These are phyloP conservation scores for Zygnema circumcarinatum DNA, from an alignment of 139 green algal genomes.

Conservation along the genomic window DNA sequence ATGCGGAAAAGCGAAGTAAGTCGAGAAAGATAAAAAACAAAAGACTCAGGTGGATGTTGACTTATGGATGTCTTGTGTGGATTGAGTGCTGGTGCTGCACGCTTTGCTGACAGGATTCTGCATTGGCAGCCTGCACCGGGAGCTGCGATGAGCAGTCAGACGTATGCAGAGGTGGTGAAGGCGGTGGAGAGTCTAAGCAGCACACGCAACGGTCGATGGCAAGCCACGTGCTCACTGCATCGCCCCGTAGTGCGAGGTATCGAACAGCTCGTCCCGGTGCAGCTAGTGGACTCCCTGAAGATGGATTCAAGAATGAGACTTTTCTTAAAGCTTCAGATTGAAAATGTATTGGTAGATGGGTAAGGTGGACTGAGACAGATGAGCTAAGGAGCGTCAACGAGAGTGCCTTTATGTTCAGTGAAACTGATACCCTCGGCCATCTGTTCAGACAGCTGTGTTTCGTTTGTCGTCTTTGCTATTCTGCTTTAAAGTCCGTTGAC, in stretches of 20 bases:
- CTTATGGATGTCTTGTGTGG: too few species aligned
- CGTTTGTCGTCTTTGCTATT: too few species aligned
- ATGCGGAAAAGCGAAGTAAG: too few species aligned
- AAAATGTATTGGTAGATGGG: neutral
- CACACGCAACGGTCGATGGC: conserved; percentile 28
- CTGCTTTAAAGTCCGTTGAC: too few species aligned
- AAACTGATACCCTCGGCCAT: too few species aligned
- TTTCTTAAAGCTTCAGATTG: neutral
- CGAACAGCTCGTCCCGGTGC: neutral
- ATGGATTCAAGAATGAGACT: neutral
- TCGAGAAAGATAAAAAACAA: too few species aligned
- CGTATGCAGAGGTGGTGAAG: conserved; percentile 37
- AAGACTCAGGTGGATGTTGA: too few species aligned
- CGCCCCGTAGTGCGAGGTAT: conserved; percentile 37
- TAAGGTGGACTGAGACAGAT: neutral
- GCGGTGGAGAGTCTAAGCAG: conserved; percentile 33
- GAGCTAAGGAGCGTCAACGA: neutral
- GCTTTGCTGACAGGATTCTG: conserved; percentile 19
- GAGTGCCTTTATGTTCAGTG: too few species aligned
- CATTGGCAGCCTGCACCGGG: conserved; percentile 27
- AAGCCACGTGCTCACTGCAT: conserved; percentile 43
- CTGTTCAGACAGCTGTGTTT: too few species aligned
- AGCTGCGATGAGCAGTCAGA: conserved; percentile 17
- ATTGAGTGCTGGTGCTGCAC: too few species aligned
- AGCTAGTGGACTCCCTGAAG: neutral